phyloP scores from a whole-genome alignment of 2,329 filamentous ascomycete species.

The Berkeleyomyces rouxiae region DNA sequence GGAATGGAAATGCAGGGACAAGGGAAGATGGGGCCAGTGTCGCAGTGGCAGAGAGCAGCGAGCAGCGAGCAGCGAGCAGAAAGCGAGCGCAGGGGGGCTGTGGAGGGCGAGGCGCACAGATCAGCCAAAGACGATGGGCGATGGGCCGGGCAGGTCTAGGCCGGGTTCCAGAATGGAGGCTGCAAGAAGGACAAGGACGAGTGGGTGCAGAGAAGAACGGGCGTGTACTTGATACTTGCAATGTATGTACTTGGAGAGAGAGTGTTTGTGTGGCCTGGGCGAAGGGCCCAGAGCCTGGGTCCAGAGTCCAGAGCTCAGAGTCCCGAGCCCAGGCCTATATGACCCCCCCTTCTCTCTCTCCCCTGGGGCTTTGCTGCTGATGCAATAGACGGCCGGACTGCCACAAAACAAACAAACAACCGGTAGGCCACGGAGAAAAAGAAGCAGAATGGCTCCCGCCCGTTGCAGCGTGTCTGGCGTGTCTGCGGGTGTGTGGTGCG shows the following conservation, averaged over 20 bases:
- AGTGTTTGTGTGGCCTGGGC: too few species aligned
- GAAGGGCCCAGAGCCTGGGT: too few species aligned
- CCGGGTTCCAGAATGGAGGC: neutral
- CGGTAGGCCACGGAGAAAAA: too few species aligned
- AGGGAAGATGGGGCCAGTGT: neutral
- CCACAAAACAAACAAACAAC: too few species aligned
- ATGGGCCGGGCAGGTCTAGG: neutral
- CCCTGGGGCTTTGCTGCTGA: neutral
- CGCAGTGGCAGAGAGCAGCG: neutral
- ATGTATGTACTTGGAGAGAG: neutral
- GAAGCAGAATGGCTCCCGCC: too few species aligned
- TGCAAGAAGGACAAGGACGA: neutral
- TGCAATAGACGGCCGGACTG: too few species aligned
- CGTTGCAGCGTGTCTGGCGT: too few species aligned
- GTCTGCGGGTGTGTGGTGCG: too few species aligned
- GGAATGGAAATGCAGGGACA: neutral
- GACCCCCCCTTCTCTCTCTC: neutral
- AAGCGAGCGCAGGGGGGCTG: neutral
- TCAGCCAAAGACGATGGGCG: too few species aligned
- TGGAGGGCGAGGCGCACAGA: neutral
- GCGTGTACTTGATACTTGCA: neutral
- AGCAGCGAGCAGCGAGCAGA: neutral
- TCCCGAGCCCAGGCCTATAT: neutral
- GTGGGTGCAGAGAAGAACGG: neutral
- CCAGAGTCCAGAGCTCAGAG: too few species aligned